Percentiles rank a stretch among this genome's conserved stretches.
phyloP scores from a whole-genome alignment of 106 monocot genomes.

The Acanthochlamys bracteata region DNA sequence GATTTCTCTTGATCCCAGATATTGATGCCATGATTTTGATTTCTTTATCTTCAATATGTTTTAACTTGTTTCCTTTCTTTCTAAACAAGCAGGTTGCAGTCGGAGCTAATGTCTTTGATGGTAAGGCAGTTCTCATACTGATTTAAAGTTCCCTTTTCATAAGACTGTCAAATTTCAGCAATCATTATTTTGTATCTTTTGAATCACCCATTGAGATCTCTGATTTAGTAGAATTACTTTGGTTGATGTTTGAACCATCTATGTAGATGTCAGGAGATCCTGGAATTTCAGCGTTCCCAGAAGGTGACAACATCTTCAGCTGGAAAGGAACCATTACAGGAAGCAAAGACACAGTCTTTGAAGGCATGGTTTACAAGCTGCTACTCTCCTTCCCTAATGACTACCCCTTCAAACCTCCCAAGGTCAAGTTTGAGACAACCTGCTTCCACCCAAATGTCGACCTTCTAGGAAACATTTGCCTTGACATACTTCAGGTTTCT shows the following conservation, averaged over 20 bases:
- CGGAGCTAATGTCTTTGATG: constrained; percentile 93
- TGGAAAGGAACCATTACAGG: constrained; percentile 96
- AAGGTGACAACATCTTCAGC: constrained; percentile 89
- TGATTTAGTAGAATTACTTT: not conserved
- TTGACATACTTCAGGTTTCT: constrained; percentile 91
- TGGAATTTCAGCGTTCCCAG: constrained; percentile 88
- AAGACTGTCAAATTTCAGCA: not conserved
- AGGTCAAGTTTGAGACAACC: constrained; percentile 73
- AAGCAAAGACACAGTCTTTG: constrained; percentile 81
- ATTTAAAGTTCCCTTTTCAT: not conserved
- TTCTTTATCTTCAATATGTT: not conserved
- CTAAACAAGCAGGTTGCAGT: constrained; percentile 56
- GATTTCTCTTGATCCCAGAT: too few relatives aligned
- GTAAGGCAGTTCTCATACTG: constrained; percentile 22
- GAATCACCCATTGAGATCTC: not conserved
- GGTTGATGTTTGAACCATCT: not conserved
- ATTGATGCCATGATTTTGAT: not conserved
- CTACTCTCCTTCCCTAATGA: constrained; percentile 69
- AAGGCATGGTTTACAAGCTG: constrained; percentile 78
- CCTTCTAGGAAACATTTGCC: constrained; percentile 74
- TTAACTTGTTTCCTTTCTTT: constrained; percentile 6
- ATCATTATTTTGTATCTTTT: not conserved
- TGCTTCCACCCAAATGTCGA: constrained; percentile 98
- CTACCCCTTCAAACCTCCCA: constrained; percentile 97
- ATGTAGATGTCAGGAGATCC: constrained; percentile 90